These are phyloP conservation scores for Microascus cirrosus DNA, from an alignment of 2,329 filamentous ascomycete species.

Conservation along the genomic window DNA sequence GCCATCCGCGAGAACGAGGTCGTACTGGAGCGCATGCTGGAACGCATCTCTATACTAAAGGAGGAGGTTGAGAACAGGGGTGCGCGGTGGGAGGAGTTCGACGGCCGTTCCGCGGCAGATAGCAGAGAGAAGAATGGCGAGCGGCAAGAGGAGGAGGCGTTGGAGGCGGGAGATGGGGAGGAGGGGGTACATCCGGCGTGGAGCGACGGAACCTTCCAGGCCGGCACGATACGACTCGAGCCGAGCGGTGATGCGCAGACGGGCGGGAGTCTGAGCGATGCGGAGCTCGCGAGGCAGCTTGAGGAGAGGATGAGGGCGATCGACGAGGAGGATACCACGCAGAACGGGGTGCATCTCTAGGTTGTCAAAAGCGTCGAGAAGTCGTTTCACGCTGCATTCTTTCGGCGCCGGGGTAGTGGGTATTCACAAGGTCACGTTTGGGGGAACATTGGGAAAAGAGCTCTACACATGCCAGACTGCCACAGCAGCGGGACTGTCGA, in stretches of 20 bases:
- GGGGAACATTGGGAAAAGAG: background rate
- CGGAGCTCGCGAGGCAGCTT: conserved; percentile 44
- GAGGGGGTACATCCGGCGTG: conserved; percentile 31
- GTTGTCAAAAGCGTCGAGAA: conserved; percentile 14
- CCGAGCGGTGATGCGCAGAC: conserved; percentile 5
- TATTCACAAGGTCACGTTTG: background rate
- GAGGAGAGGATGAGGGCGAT: conserved; percentile 40
- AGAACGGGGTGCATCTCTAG: conserved; percentile 50
- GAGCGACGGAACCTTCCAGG: conserved; percentile 54
- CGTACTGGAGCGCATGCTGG: conserved; percentile 57
- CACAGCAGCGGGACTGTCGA: background rate
- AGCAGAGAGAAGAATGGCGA: conserved; percentile 15
- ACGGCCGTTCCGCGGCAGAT: conserved; percentile 22
- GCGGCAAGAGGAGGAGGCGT: conserved; percentile 6
- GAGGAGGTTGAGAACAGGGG: conserved; percentile 52
- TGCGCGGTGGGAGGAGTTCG: conserved; percentile 44
- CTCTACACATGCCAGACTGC: background rate
- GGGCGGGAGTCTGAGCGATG: conserved; percentile 43
- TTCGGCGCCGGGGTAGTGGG: background rate
- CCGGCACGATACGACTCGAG: conserved; percentile 33
- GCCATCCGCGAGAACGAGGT: conserved; percentile 61
- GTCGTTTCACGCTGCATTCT: conserved; percentile 15
- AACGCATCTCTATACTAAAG: conserved; percentile 52
- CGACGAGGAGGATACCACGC: conserved; percentile 19
- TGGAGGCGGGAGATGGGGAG: conserved; percentile 4